phyloP scores from a whole-genome alignment of 768 basidiomycete species.

The Hypsizygus marmoreus region DNA sequence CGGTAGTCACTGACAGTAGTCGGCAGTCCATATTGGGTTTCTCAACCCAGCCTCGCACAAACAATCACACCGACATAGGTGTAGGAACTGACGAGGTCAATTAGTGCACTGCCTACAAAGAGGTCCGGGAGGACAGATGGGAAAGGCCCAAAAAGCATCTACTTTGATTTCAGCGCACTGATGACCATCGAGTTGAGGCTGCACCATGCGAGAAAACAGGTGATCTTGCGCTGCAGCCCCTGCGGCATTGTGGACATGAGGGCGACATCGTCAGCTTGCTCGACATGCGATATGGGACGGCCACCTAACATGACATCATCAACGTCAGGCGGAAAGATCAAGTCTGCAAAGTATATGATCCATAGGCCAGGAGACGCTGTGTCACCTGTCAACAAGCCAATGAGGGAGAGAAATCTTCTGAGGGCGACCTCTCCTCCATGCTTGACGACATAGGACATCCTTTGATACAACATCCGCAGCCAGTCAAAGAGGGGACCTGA shows the following conservation, averaged over 20 bases:
- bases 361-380: conserved; percentile 26
- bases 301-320: conserved; percentile 19
- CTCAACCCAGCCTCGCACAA: too few relatives aligned
- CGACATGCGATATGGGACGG: conserved; percentile 17
- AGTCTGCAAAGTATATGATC: conserved; percentile 26
- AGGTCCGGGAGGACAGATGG: too few relatives aligned
- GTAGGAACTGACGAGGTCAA: too few relatives aligned
- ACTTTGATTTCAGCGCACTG: too few relatives aligned
- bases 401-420: conserved; percentile 17
- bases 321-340: conserved; percentile 9
- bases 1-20: too few relatives aligned
- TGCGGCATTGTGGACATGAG: conserved; percentile 18
- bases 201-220: conserved; percentile 23
- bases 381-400: conserved; percentile 30
- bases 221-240: conserved; percentile 19
- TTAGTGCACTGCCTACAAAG: too few relatives aligned
- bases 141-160: too few relatives aligned
- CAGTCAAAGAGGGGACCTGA: conserved; percentile 29
- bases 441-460: conserved; percentile 21
- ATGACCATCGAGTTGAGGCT: conserved; percentile 24
- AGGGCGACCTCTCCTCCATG: conserved; percentile 11
- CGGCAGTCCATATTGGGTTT: too few relatives aligned
- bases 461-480: conserved; percentile 23
- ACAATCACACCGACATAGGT: too few relatives aligned
- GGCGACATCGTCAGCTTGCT: conserved; percentile 29